These are phyloP conservation scores for Penicillium arizonense DNA, from an alignment of 495 filamentous ascomycete genomes.

Conservation along the genomic window DNA sequence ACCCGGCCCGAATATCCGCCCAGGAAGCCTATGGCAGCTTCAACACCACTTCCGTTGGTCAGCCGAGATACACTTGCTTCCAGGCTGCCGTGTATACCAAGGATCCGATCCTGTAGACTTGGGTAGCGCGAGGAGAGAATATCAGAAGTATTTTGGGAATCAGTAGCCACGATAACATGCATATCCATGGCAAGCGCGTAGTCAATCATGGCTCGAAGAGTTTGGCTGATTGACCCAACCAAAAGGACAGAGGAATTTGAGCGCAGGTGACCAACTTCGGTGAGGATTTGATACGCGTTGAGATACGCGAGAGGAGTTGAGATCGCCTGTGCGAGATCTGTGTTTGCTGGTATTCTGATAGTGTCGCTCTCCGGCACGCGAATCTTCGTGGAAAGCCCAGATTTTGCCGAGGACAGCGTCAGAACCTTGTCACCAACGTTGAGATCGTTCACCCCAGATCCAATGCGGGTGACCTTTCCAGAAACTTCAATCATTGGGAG, in stretches of 20 bases:
- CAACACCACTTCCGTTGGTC: conserved; percentile 20
- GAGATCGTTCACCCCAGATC: conserved; percentile 12
- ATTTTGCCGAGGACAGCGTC: conserved; percentile 7
- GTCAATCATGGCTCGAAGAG: conserved; percentile 18
- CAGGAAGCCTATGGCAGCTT: conserved; percentile 12
- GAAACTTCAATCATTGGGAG: conserved; percentile 16
- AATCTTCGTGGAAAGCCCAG: conserved; percentile 11
- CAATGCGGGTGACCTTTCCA: conserved; percentile 15
- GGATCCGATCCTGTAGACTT: conserved; percentile 5
- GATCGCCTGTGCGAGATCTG: conserved; percentile 7
- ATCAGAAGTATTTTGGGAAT: conserved; percentile 9
- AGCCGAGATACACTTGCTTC: conserved; percentile 13
- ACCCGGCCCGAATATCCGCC: conserved; percentile 19
- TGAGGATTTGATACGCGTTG: conserved; percentile 15
- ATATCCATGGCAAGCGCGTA: conserved; percentile 13
- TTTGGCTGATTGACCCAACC: conserved; percentile 16
- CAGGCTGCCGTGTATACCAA: conserved; percentile 12
- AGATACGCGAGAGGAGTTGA: conserved; percentile 19
- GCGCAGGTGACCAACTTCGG: conserved; percentile 9
- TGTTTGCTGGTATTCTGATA: conserved; percentile 13
- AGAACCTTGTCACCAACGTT: conserved; percentile 18
- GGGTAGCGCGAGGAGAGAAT: conserved; percentile 10
- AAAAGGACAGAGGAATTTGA: conserved; percentile 15
- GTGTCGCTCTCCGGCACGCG: conserved; percentile 13
- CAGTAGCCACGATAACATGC: conserved; percentile 17